Conservation (phyloP, 2,329 filamentous ascomycete genomes). For the Fusarium sp. region DNA sequence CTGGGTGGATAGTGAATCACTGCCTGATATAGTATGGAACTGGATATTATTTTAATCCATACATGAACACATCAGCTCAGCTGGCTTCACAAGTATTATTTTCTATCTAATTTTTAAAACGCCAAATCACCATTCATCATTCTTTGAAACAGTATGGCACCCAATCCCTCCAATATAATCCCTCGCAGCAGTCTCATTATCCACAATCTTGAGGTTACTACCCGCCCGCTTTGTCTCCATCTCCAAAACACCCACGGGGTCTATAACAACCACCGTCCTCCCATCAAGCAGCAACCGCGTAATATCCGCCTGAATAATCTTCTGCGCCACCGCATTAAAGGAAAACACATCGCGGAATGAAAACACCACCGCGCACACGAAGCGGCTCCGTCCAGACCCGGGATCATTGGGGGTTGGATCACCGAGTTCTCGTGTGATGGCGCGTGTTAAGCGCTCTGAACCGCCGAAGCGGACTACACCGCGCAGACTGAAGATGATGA, state of each 20-base stretch:
- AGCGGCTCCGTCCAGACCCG: constrained; percentile 35
- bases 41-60: fast-evolving
- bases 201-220: constrained; percentile 32
- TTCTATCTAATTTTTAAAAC: fast-evolving
- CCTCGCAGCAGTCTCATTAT: constrained; percentile 40
- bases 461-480: constrained; percentile 48
- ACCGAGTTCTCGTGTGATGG: constrained; percentile 43
- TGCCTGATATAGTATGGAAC: fast-evolving
- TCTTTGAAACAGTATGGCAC: constrained; percentile 40
- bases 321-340: constrained; percentile 42
- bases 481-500: constrained; percentile 45
- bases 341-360: constrained; percentile 47
- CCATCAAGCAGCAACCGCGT: constrained; percentile 35
- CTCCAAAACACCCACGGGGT: constrained; percentile 40
- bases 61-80: fast-evolving
- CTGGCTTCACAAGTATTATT: not conserved
- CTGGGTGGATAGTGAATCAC: fast-evolving
- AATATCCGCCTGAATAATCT: constrained; percentile 44
- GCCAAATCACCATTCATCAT: constrained; percentile 33
- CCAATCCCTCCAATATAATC: constrained; percentile 44
- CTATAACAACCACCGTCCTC: constrained; percentile 44
- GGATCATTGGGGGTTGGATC: constrained; percentile 35
- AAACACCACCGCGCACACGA: constrained; percentile 46
- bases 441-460: constrained; percentile 46
- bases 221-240: constrained; percentile 22